These are phyloP conservation scores for Penicillium sp. DNA, from an alignment of 2,329 filamentous ascomycete species.

Conservation along the genomic window DNA sequence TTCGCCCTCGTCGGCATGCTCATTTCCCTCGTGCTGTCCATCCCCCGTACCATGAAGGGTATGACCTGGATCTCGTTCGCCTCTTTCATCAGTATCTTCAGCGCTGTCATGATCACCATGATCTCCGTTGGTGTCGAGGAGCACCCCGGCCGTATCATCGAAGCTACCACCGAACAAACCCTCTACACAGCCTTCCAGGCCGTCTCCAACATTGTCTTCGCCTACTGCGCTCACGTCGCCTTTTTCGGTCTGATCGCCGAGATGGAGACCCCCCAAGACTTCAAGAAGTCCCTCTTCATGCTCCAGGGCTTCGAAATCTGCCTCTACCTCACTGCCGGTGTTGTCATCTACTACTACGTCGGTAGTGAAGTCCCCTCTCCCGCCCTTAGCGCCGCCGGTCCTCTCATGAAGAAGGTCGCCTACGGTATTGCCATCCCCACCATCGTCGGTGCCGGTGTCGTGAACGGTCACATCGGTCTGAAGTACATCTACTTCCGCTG, in stretches of 20 bases:
- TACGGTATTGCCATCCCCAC: conserved; percentile 70
- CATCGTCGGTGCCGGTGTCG: conserved; percentile 69
- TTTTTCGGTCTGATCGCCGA: conserved; percentile 69
- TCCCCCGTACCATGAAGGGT: conserved; percentile 62
- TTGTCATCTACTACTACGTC: conserved; percentile 68
- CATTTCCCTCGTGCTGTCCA: conserved; percentile 49
- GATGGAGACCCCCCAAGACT: conserved; percentile 61
- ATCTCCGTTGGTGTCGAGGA: conserved; percentile 61
- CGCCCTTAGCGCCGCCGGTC: conserved; percentile 63
- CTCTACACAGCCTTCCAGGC: conserved; percentile 61
- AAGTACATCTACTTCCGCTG: conserved; percentile 67
- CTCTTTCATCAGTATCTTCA: conserved; percentile 62
- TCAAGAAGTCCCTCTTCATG: conserved; percentile 62
- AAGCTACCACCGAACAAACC: conserved; percentile 41
- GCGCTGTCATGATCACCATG: conserved; percentile 67
- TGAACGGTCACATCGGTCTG: conserved; percentile 66
- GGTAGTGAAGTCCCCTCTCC: conserved; percentile 63
- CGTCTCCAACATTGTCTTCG: conserved; percentile 70
- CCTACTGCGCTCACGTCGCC: conserved; percentile 67
- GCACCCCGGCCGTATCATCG: conserved; percentile 39
- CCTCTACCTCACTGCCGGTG: conserved; percentile 65
- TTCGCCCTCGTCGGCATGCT: conserved; percentile 61
- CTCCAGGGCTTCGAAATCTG: conserved; percentile 61
- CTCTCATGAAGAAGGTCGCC: conserved; percentile 61
- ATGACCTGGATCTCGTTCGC: conserved; percentile 63